Conservation (phyloP, 129 eudicot genomes). For the Deinandra increscens region DNA sequence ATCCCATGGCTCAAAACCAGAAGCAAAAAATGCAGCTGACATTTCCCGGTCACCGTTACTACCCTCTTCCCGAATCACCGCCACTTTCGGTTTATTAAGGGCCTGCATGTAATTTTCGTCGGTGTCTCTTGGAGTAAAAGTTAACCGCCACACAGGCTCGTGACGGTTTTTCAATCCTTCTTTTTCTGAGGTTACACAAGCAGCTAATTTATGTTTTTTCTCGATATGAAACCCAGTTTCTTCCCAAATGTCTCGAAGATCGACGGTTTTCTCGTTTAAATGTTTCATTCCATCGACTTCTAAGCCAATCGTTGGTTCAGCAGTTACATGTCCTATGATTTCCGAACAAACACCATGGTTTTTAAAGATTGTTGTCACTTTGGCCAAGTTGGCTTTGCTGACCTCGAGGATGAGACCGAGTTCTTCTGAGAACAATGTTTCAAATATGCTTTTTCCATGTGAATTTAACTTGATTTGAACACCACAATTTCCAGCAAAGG, state of each 20-base stretch:
- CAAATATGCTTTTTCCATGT: conserved; percentile 43
- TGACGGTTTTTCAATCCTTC: conserved; percentile 68
- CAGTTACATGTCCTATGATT: conserved; percentile 62
- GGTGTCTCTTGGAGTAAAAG: conserved; percentile 69
- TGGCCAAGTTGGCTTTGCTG: conserved; percentile 45
- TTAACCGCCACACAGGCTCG: conserved; percentile 71
- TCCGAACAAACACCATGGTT: conserved; percentile 47
- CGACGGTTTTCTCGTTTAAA: conserved; percentile 53
- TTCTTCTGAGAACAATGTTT: conserved; percentile 77
- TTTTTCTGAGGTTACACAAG: conserved; percentile 64
- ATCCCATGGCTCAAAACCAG: conserved; percentile 90
- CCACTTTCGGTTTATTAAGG: conserved; percentile 64
- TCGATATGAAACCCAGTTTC: conserved; percentile 84
- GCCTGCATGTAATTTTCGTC: conserved; percentile 45
- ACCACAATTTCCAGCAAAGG: conserved; percentile 93
- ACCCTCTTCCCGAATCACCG: conserved; percentile 88
- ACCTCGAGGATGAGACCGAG: conserved; percentile 81
- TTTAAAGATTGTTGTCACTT: conserved; percentile 41
- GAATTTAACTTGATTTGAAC: conserved; percentile 47
- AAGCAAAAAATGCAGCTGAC: conserved; percentile 77
- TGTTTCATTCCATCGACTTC: conserved; percentile 53
- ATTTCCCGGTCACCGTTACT: conserved; percentile 90
- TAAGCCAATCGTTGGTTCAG: conserved; percentile 43
- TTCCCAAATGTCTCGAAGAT: conserved; percentile 83
- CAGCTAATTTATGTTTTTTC: conserved; percentile 59